Base-by-base conservation (phyloP, 2,329 filamentous ascomycete species). In the Penicillium rolfsii region DNA sequence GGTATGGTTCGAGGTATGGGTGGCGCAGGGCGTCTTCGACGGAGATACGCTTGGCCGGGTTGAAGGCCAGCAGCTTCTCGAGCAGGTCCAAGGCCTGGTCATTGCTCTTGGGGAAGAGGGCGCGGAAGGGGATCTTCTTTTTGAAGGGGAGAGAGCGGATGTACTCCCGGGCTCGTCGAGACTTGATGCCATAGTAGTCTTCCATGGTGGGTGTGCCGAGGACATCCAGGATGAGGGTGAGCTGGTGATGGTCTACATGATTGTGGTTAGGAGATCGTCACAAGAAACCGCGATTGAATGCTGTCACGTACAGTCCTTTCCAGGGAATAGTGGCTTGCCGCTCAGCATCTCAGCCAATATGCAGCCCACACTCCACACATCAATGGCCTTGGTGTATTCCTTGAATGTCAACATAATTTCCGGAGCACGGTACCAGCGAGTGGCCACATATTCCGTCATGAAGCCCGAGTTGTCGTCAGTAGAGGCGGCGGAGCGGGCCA, bases 371-470 rank as follows among this genome's bases (percentile, higher is more conserved):
- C 93, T 97, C 95, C 95, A 99, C 11, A 99, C 93, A 74, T 99
- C 95, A 74, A 99, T 99, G 46, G 95, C 95, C 81, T 98, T 99
- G 71, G 95, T 99, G 82, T 99, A 99, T 81, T 99, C 95, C 83
- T 99, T 98, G 84, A 98, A 99, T 12, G 95, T 99, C 82, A 99
- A 89, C 95, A 99, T 99, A 78, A 99, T 99, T 78, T 99, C 95
- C 3, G 95, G 95, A 5, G 95, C 95, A 79, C 95, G 93, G 81
- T 99, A 99, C 95, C 95, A 99, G 73, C 95, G 89, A 50, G 95
- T 99, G 55, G 95, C 95, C 59, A 99, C 95, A 77, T 99, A 99
- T 96, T 99, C 95, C 16, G 95, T 99, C 95, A 99, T 99, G 86
- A 99, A 99, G 24, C 95, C 95, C n/a, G 94, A 97, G 81, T 99